These are phyloP conservation scores for Pestalotiopsis fici DNA, from an alignment of 2,329 filamentous ascomycete species.

Conservation along the genomic window DNA sequence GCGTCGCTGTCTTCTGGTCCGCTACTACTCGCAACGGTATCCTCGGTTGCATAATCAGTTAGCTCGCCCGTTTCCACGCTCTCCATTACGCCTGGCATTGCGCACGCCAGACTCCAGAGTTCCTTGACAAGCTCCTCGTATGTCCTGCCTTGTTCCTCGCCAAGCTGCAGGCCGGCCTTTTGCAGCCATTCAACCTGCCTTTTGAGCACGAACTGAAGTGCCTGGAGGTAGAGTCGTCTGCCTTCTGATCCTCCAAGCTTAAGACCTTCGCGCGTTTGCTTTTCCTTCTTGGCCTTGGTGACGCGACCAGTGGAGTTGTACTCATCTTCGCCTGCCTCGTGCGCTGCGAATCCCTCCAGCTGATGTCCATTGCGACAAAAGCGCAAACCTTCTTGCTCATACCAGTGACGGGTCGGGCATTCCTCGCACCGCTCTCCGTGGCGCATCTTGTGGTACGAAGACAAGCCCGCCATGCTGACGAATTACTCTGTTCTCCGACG, in stretches of 20 bases:
- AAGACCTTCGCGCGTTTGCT: slow-evolving; percentile 51
- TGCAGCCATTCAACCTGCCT: slow-evolving; percentile 79
- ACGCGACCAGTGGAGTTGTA: slow-evolving; percentile 62
- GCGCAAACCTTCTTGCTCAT: slow-evolving; percentile 72
- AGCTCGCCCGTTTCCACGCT: slow-evolving; percentile 22
- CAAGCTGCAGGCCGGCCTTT: slow-evolving; percentile 68
- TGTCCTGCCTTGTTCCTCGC: slow-evolving; percentile 62
- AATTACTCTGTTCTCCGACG: background rate
- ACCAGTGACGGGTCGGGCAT: slow-evolving; percentile 73
- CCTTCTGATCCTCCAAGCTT: slow-evolving; percentile 68
- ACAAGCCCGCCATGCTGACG: slow-evolving; percentile 36
- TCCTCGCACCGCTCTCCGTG: slow-evolving; percentile 56
- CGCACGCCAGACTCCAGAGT: slow-evolving; percentile 75
- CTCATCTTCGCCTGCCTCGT: slow-evolving; percentile 63
- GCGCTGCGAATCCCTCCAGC: slow-evolving; percentile 66
- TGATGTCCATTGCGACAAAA: slow-evolving; percentile 83
- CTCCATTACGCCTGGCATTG: slow-evolving; percentile 48
- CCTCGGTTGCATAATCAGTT: slow-evolving; percentile 18
- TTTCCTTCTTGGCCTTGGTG: slow-evolving; percentile 58
- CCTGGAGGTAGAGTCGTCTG: slow-evolving; percentile 78
- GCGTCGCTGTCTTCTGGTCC: slow-evolving; percentile 33
- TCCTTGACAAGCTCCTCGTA: slow-evolving; percentile 80
- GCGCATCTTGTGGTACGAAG: slow-evolving; percentile 51
- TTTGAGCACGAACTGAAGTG: slow-evolving; percentile 80
- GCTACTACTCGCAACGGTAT: slow-evolving; percentile 34